Conservation (phyloP, 768 basidiomycete species). For the Pleurotus sapidus region DNA sequence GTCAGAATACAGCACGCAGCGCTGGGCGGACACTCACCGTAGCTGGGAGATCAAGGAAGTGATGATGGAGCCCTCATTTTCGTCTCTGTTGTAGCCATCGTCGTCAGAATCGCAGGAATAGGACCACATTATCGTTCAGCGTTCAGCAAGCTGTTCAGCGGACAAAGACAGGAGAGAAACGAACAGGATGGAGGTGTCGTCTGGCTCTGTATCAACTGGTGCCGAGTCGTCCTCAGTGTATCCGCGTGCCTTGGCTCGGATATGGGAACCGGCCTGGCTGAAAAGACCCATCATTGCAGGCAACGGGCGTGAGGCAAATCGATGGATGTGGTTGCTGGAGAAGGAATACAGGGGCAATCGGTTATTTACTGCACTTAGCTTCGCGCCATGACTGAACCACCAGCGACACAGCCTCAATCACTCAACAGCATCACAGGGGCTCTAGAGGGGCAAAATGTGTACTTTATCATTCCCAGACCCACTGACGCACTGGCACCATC, state of each 20-base stretch:
- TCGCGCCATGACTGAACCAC: no score
- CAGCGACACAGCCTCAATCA: no score
- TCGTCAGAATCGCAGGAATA: slow-evolving; percentile 19
- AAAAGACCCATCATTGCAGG: slow-evolving; percentile 76
- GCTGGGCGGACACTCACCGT: slow-evolving; percentile 41
- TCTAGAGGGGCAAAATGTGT: no score
- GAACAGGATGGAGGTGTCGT: slow-evolving; percentile 87
- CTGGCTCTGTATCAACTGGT: slow-evolving; percentile 81
- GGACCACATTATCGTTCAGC: background rate
- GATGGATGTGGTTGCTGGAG: background rate
- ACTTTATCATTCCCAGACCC: no score
- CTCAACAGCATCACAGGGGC: no score
- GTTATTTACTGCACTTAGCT: no score
- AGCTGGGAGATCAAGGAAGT: slow-evolving; percentile 86
- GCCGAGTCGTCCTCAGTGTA: slow-evolving; percentile 60
- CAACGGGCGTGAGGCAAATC: slow-evolving; percentile 3
- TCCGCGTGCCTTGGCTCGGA: slow-evolving; percentile 55
- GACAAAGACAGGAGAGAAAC: slow-evolving; percentile 30
- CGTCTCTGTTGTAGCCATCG: slow-evolving; percentile 63
- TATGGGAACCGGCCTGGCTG: slow-evolving; percentile 62
- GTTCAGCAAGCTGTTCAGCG: background rate
- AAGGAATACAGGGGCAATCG: no score
- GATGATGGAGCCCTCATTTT: slow-evolving; percentile 91
- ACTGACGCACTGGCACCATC: no score
- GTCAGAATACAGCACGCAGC: background rate